Percentiles rank a stretch among this genome's conserved stretches.
Conservation (phyloP, 768 basidiomycete species). For the Chalciporus sphaerocephalus region DNA sequence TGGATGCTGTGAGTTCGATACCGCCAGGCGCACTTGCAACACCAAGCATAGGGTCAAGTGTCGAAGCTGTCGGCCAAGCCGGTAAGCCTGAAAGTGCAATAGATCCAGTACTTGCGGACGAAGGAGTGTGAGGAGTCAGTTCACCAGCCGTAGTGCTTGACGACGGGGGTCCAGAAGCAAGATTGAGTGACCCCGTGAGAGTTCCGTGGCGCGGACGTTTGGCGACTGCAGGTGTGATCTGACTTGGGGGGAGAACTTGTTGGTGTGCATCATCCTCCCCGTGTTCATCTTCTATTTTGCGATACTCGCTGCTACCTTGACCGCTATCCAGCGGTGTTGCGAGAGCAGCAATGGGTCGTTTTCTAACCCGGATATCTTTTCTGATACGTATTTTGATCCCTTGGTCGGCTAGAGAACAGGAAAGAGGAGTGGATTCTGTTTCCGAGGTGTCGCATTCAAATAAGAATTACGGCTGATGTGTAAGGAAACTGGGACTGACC, state of each 20-base stretch:
- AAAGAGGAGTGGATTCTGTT: slow-evolving; percentile 81
- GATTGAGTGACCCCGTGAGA: slow-evolving; percentile 19
- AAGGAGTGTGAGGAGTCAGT: slow-evolving; percentile 19
- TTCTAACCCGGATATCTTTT: slow-evolving; percentile 84
- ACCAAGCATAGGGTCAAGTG: slow-evolving; percentile 29
- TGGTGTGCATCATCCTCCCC: slow-evolving; percentile 22
- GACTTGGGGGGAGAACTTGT: slow-evolving; percentile 5
- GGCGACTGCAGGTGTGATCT: not conserved
- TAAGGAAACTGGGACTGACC: slow-evolving; percentile 41
- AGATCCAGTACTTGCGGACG: slow-evolving; percentile 15
- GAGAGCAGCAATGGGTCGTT: slow-evolving; percentile 49
- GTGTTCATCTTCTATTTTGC: slow-evolving; percentile 28
- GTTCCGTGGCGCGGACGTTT: slow-evolving; percentile 32
- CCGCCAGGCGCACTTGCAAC: slow-evolving; percentile 32
- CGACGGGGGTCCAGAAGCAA: slow-evolving; percentile 17
- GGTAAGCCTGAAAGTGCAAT: slow-evolving; percentile 28
- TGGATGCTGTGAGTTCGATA: slow-evolving; percentile 24
- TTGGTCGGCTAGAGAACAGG: slow-evolving; percentile 89
- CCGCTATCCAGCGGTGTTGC: slow-evolving; percentile 17
- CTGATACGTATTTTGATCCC: slow-evolving; percentile 94
- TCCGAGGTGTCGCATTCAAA: not conserved
- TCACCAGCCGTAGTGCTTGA: slow-evolving; percentile 11
- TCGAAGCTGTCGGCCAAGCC: slow-evolving; percentile 31
- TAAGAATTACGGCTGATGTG: slow-evolving; percentile 4
- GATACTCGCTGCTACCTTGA: slow-evolving; percentile 8